Conservation (phyloP, 2,329 filamentous ascomycete genomes). For the Aspergillus sp. region DNA sequence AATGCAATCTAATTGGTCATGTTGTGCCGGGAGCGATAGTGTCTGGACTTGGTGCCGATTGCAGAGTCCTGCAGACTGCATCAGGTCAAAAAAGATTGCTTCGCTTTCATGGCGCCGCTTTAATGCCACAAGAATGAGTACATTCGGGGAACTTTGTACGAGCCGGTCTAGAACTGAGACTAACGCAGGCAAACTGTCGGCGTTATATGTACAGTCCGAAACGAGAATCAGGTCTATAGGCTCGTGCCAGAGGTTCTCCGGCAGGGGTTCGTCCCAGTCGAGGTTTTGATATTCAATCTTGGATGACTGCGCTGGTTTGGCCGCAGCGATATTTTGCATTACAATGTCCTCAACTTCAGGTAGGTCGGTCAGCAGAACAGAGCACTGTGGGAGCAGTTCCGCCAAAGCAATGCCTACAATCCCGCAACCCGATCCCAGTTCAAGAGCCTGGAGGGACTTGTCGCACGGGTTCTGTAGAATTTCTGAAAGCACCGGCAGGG, state of each 20-base stretch:
- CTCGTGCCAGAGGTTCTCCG: slow-evolving; percentile 30
- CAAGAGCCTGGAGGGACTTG: slow-evolving; percentile 47
- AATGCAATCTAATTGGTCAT: slow-evolving; percentile 29
- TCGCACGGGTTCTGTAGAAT: slow-evolving; percentile 22
- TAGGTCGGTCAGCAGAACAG: slow-evolving; percentile 59
- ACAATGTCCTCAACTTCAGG: slow-evolving; percentile 58
- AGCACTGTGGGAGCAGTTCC: slow-evolving; percentile 44
- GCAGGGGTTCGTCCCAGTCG: slow-evolving; percentile 56
- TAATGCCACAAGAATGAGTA: slow-evolving; percentile 54
- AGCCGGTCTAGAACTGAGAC: slow-evolving; percentile 52
- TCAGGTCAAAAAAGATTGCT: slow-evolving; percentile 58
- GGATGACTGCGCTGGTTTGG: slow-evolving; percentile 38
- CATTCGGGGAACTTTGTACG: slow-evolving; percentile 41
- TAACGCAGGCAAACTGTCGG: slow-evolving; percentile 57
- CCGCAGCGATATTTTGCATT: slow-evolving; percentile 46
- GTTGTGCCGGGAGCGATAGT: slow-evolving; percentile 30
- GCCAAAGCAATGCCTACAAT: slow-evolving; percentile 61
- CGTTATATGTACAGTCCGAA: slow-evolving; percentile 68
- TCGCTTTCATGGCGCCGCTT: slow-evolving; percentile 64
- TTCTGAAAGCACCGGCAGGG: slow-evolving; percentile 24
- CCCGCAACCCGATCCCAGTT: slow-evolving; percentile 63
- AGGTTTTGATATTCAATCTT: slow-evolving; percentile 46
- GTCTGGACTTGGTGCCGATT: slow-evolving; percentile 23
- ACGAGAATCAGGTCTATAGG: slow-evolving; percentile 56
- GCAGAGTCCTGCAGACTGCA: slow-evolving; percentile 36